Percentiles rank a stretch among this genome's conserved stretches.
Conservation (phyloP, 257 asterid genomes). For the Forsythia suspensa region DNA sequence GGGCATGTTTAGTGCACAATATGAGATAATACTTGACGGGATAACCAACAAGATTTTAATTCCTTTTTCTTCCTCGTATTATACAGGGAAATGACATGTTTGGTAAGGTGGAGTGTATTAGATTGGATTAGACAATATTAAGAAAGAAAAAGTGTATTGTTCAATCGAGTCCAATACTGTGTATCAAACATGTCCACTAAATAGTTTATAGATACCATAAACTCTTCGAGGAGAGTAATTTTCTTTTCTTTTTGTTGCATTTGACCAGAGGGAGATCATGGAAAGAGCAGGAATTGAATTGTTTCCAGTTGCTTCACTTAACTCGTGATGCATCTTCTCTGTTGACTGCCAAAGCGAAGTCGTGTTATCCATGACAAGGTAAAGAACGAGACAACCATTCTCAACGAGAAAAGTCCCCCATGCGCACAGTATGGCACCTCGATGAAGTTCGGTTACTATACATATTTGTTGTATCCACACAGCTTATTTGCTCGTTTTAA, state of each 20-base stretch:
- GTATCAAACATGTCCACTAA: background rate
- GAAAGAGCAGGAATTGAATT: slow-evolving; percentile 42
- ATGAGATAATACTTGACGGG: no score
- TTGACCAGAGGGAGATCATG: slow-evolving; percentile 54
- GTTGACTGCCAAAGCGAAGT: background rate
- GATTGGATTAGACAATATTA: no score
- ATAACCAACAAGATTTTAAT: no score
- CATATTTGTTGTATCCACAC: background rate
- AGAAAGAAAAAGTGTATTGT: background rate
- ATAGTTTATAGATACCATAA: background rate
- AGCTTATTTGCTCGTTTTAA: no score
- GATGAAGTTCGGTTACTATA: background rate
- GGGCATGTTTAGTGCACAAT: no score
- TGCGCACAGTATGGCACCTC: background rate
- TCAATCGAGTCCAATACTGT: no score
- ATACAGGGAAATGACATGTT: no score
- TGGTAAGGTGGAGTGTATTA: no score
- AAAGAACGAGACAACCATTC: background rate
- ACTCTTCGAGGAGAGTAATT: background rate
- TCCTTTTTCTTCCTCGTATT: background rate
- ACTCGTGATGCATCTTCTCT: background rate
- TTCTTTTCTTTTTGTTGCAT: background rate
- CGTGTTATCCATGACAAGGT: background rate
- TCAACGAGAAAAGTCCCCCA: background rate
- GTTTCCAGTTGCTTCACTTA: slow-evolving; percentile 44